Evolutionary conservation across 2,329 filamentous ascomycete genomes (phyloP), one percentile per base, ranked within the genome.

Genomic region (Fusarium sublunatum): DNA sequence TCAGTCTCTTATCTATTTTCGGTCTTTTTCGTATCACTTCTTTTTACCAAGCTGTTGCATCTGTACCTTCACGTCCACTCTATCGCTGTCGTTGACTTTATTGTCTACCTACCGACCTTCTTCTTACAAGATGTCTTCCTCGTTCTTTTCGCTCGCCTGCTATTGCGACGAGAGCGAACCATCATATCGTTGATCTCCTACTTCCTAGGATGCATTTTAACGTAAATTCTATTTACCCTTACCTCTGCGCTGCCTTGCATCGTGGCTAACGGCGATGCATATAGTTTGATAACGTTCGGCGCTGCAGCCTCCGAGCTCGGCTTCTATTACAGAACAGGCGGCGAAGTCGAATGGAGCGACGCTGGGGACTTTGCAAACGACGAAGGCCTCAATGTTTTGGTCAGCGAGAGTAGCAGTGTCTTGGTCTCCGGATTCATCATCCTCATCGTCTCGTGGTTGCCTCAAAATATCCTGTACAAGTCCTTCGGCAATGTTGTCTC

Each of bases 261-360:
- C 22, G 26, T 36, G 34, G 25, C 63, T 66, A 38, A 66, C 54
- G 43, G 43, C 29, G 19, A 43, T 36, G 44, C 22, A 15, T 36
- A 47, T 41, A 73, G 72, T 44, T 26, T 71, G 35, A 64, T 72
- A 36, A 67, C 68, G 5, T 57, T 72, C n/a, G 57, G 57, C 44
- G 72, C 70, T 26, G 72, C 71, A 22, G 65, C 72, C 10, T 73
- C 72, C 7, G 71, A 74, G 42, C 59, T 73, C n/a, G 71, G 72
- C 11, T 74, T 74, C 51, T 71, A 62, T 43, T 71, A 65, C 54
- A 63, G 68, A 49, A 72, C 72, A 13, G 72, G 72, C n/a, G 70
- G 70, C 48, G 70, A 74, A 46, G 56, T 74, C n/a, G 67, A 73
- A 42, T 74, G 72, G 72, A 57, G 53, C 13, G 72, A 74, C 49